These are phyloP conservation scores for Funneliformis mosseae DNA, from an alignment of 192 early-diverging fungal species.

Conservation along the genomic window DNA sequence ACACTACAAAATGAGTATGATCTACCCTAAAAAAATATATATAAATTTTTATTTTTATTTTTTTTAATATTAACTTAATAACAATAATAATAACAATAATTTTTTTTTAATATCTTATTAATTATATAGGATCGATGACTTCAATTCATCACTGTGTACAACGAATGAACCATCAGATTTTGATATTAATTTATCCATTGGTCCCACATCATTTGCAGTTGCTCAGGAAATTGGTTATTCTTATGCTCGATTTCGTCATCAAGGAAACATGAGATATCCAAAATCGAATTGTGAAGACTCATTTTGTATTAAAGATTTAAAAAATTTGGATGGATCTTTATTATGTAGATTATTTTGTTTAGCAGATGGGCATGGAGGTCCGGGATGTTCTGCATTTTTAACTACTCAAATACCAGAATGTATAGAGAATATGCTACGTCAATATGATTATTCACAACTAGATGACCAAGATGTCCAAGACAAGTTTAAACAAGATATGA, in stretches of 20 bases:
- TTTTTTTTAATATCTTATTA: background rate
- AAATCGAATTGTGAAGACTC: slow-evolving; percentile 59
- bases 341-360: slow-evolving; percentile 54
- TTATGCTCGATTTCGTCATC: slow-evolving; percentile 57
- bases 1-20: background rate
- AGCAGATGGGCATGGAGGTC: slow-evolving; percentile 62
- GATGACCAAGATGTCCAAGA: slow-evolving; percentile 42
- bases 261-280: slow-evolving; percentile 47
- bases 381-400: slow-evolving; percentile 57
- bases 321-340: slow-evolving; percentile 33
- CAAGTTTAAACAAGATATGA: slow-evolving; percentile 47
- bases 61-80: background rate
- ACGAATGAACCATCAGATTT: slow-evolving; percentile 34
- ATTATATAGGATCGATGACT: background rate
- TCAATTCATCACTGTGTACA: slow-evolving; percentile 15
- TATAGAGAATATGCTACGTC: slow-evolving; percentile 48
- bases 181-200: slow-evolving; percentile 44
- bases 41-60: slow-evolving; percentile 7
- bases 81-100: background rate
- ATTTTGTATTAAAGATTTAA: slow-evolving; percentile 53
- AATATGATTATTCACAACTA: slow-evolving; percentile 43
- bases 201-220: slow-evolving; percentile 53
- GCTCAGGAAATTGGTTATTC: slow-evolving; percentile 62
- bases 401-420: slow-evolving; percentile 48
- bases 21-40: slow-evolving; percentile 1